These are phyloP conservation scores for Haematococcus sp. DNA, from an alignment of 139 green algal species.

Conservation along the genomic window DNA sequence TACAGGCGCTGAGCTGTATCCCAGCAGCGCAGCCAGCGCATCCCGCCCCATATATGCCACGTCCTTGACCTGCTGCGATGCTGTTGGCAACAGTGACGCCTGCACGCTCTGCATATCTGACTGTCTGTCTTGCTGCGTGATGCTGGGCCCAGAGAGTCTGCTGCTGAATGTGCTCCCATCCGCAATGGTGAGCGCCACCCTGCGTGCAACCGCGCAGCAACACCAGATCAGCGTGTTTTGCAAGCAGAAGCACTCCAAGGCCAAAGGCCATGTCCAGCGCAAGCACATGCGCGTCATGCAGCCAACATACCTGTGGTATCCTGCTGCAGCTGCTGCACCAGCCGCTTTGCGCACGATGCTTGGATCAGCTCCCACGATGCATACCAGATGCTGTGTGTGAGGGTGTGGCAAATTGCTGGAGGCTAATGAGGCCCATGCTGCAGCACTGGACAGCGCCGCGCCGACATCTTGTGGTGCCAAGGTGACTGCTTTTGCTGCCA, in stretches of 20 bases:
- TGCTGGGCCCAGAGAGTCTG: not conserved
- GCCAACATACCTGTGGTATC: not conserved
- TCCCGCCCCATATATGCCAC: not conserved
- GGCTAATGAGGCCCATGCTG: no score
- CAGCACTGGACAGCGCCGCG: no score
- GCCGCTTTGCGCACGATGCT: no score
- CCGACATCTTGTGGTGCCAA: no score
- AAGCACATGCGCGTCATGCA: no score
- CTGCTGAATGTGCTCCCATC: not conserved
- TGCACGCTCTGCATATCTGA: not conserved
- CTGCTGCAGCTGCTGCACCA: not conserved
- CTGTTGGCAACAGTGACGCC: no score
- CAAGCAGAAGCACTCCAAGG: not conserved
- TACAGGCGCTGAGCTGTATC: not conserved
- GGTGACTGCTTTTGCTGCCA: no score
- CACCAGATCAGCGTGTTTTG: not conserved
- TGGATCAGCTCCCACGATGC: no score
- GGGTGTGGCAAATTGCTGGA: no score
- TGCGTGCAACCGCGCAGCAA: not conserved
- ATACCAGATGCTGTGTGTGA: no score
- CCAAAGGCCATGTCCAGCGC: no score
- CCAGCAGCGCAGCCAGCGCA: constrained; percentile 4
- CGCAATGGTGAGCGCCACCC: not conserved
- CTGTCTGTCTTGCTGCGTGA: not conserved
- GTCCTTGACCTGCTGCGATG: not conserved